These are phyloP conservation scores for Exophiala calicioides DNA, from an alignment of 2,329 filamentous ascomycete species.

Conservation along the genomic window DNA sequence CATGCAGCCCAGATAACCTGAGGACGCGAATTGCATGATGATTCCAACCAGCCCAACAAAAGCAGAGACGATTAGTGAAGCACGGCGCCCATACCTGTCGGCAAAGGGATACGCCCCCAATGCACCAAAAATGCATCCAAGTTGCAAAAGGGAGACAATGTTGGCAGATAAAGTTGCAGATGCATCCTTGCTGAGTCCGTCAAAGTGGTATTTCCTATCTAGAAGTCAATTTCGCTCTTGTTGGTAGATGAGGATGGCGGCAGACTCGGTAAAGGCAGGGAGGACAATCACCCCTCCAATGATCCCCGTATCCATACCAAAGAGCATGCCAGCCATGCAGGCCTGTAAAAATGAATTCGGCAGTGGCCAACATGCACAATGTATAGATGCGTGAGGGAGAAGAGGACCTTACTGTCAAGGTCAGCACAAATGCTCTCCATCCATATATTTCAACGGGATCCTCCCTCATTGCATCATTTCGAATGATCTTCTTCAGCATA, in stretches of 20 bases:
- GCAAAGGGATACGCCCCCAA: conserved; percentile 48
- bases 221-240: conserved; percentile 20
- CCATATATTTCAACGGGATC: conserved; percentile 70
- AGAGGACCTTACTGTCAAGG: conserved; percentile 32
- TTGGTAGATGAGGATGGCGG: conserved; percentile 25
- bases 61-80: conserved; percentile 53
- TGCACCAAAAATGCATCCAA: conserved; percentile 66
- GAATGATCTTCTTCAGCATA: conserved; percentile 59
- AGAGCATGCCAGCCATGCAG: conserved; percentile 70
- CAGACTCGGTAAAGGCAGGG: conserved; percentile 13
- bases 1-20: conserved; percentile 49
- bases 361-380: not conserved
- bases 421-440: conserved; percentile 66
- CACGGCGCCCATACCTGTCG: conserved; percentile 56
- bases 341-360: conserved; percentile 39
- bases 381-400: not conserved
- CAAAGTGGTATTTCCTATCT: conserved; percentile 55
- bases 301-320: conserved; percentile 66
- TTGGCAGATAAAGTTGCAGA: conserved; percentile 63
- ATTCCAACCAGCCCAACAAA: conserved; percentile 52
- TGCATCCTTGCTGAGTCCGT: conserved; percentile 41
- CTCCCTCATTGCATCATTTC: conserved; percentile 69
- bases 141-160: conserved; percentile 71
- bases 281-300: conserved; percentile 57
- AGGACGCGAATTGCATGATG: conserved; percentile 44